Evolutionary conservation across 306 rosid genomes (phyloP), one percentile per base, ranked within the genome.

Genomic region (Gynostemma pentaphyllum): DNA sequence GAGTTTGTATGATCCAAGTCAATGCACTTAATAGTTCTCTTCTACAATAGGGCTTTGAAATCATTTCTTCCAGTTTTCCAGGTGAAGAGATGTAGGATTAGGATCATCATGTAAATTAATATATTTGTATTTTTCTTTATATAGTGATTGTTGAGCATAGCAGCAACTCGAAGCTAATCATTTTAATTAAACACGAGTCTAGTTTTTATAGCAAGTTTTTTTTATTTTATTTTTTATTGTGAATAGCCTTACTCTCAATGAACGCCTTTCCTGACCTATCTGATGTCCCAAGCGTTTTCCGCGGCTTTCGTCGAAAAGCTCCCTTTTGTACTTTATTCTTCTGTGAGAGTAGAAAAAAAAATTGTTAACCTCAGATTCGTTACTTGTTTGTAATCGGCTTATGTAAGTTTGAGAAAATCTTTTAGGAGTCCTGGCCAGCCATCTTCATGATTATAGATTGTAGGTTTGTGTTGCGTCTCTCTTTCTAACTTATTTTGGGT

Each of bases 81-180:
- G 81, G 75, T 81, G 63, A 77, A 68, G 76, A 68, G 74, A 55
- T 51, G 78, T 88, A 85, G 94, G 80, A 56, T 72, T 88, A 88
- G 94, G 72, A 70, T 81, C 62, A 23, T 57, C 64, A 1, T 89
- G 88, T 89, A 89, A 68, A 83, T 78, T 76, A 68, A 64, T 73
- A 64, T 44, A 64, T 39, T 65, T 64, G 42, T 9, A 39, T 56
- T 70, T 75, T 64, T 59, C 68, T 9, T 37, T 45, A 59, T 73
- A 71, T 48, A 71, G 82, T 42, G 75, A 69, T 68, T 68, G 51
- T 66, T 64, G 66, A 65, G 79, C 65, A 76, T 66, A 65, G 79
- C 65, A 76, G 81, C 63, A 71, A 39, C 46, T 59, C 68, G 72
- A 76, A 69, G 76, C 74, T 76, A 79, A 86, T 70, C 78, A 51